Percentiles rank a stretch among this genome's conserved stretches.
Evolutionary conservation across 1,284 basidiomycete species (phyloP).

Genomic region (Irpex sp.): DNA sequence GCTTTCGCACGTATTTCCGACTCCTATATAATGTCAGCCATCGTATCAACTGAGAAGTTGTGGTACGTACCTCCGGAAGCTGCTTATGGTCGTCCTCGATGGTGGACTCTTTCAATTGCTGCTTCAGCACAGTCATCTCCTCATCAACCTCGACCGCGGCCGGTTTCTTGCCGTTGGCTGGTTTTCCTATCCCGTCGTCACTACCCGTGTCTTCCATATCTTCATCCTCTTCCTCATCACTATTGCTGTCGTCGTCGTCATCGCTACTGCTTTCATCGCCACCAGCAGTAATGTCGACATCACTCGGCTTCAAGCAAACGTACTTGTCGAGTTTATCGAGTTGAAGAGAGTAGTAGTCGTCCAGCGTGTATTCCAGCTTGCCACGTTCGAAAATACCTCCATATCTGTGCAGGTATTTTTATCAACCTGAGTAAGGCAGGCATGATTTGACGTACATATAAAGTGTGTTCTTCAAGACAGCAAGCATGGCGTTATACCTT

Average conservation of each 20-base stretch:
- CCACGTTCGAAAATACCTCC: slow-evolving; percentile 86
- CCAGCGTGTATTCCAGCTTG: slow-evolving; percentile 80
- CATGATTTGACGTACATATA: slow-evolving; percentile 62
- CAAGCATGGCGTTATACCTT: slow-evolving; percentile 92
- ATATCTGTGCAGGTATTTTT: slow-evolving; percentile 47
- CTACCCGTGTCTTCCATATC: slow-evolving; percentile 22
- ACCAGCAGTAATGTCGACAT: slow-evolving; percentile 57
- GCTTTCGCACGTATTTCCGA: slow-evolving; percentile 57
- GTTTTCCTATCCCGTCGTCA: slow-evolving; percentile 17
- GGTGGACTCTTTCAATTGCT: slow-evolving; percentile 15
- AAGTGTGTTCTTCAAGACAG: slow-evolving; percentile 81
- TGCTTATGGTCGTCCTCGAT: slow-evolving; percentile 16
- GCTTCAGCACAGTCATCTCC: too few species aligned
- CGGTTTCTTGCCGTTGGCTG: slow-evolving; percentile 20
- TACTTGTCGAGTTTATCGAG: slow-evolving; percentile 82
- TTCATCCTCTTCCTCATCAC: slow-evolving; percentile 37
- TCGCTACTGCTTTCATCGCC: slow-evolving; percentile 59
- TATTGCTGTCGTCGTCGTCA: slow-evolving; percentile 41
- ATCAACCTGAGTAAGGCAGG: neutral
- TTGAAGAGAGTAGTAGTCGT: slow-evolving; percentile 77
- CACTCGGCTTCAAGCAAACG: slow-evolving; percentile 66
- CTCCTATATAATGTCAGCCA: slow-evolving; percentile 29
- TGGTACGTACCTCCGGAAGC: neutral
- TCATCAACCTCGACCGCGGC: slow-evolving; percentile 18
- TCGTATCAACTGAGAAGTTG: neutral